Conservation (phyloP, 2,329 filamentous ascomycete genomes). For the Penicillium sp. region DNA sequence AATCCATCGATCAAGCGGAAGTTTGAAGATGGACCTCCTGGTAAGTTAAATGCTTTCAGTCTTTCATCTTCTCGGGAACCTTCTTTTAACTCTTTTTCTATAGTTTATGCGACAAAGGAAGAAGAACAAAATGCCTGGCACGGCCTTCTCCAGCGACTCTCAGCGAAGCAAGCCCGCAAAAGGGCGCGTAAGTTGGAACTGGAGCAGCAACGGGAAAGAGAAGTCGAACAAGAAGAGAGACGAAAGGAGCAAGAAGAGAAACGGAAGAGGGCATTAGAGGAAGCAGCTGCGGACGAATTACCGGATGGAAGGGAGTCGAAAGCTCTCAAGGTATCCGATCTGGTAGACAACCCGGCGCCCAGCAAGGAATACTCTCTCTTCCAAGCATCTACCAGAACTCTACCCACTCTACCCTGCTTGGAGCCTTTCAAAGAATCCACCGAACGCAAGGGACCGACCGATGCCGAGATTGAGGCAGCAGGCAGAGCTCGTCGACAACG, state of each 20-base stretch:
- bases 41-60: background rate
- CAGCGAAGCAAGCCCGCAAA: conserved; percentile 20
- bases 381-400: conserved; percentile 31
- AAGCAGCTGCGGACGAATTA: conserved; percentile 23
- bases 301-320: conserved; percentile 23
- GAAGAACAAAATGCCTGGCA: conserved; percentile 8
- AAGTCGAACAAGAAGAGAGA: background rate
- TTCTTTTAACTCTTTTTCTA: background rate
- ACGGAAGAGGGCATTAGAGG: conserved; percentile 32
- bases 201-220: background rate
- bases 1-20: background rate
- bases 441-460: conserved; percentile 21
- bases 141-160: conserved; percentile 12
- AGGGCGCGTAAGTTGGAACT: background rate
- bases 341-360: conserved; percentile 14
- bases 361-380: conserved; percentile 26
- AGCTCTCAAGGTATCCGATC: conserved; percentile 21
- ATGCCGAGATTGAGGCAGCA: conserved; percentile 16
- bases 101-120: conserved; percentile 5
- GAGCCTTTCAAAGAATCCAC: conserved; percentile 26
- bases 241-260: conserved; percentile 1
- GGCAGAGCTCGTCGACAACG: conserved; percentile 18
- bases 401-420: conserved; percentile 36
- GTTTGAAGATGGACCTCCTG: background rate
- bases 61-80: background rate